Percentiles rank a stretch among this genome's conserved stretches.
phyloP scores from a whole-genome alignment of 208 protist genomes.

The Leishmania turanica region DNA sequence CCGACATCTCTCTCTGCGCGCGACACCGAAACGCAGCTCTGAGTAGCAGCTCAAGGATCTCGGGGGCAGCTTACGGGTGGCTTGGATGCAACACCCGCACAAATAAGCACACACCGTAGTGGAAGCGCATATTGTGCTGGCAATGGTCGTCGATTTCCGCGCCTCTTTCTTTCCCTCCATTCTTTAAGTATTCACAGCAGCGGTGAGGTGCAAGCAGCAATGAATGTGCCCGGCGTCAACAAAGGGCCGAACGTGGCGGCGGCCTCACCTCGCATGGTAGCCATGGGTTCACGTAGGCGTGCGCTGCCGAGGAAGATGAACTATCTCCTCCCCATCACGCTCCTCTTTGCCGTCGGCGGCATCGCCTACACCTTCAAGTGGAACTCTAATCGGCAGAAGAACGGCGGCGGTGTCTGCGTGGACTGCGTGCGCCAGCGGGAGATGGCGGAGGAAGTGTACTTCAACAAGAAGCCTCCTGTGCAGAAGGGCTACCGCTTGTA shows the following conservation, averaged over 20 bases:
- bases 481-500: slow-evolving; percentile 67
- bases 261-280: slow-evolving; percentile 32
- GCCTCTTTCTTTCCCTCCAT: slow-evolving; percentile 3
- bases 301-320: slow-evolving; percentile 16
- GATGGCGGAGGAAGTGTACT: slow-evolving; percentile 87
- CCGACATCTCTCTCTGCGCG: background rate
- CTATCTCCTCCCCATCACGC: slow-evolving; percentile 54
- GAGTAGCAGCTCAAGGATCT: background rate
- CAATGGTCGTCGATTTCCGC: background rate
- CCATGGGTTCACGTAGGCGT: slow-evolving; percentile 14
- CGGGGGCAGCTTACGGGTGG: background rate
- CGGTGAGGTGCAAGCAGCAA: background rate
- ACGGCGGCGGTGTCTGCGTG: slow-evolving; percentile 73
- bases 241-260: slow-evolving; percentile 23
- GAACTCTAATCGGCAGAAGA: slow-evolving; percentile 67
- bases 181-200: background rate
- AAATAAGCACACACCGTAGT: background rate
- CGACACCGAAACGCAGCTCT: background rate
- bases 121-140: background rate
- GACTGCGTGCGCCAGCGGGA: slow-evolving; percentile 82
- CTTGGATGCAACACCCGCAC: background rate
- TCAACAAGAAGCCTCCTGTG: slow-evolving; percentile 47
- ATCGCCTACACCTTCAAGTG: slow-evolving; percentile 76
- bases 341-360: slow-evolving; percentile 62
- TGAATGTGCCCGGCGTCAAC: slow-evolving; percentile 36